phyloP scores from a whole-genome alignment of 148 eudicot genomes.

The Bassia scoparia region DNA sequence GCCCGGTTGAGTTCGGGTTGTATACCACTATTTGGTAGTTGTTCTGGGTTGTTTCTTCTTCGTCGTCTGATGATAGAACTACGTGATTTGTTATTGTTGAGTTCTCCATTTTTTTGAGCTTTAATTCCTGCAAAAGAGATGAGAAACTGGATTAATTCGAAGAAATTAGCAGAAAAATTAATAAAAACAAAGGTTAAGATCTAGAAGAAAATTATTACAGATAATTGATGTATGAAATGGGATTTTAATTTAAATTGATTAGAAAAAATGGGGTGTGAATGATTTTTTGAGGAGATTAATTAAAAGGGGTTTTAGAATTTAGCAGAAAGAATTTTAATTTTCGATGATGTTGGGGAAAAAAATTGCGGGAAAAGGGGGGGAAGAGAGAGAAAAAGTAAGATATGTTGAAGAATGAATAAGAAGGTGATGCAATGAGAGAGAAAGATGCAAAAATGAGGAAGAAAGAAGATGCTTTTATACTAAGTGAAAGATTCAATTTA shows the following conservation, averaged over 20 bases:
- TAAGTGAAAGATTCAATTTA: neutral
- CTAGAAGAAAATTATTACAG: neutral
- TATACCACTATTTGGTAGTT: constrained; percentile 58
- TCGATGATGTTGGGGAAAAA: neutral
- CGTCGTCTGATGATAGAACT: constrained; percentile 35
- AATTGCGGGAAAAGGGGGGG: constrained; percentile 9
- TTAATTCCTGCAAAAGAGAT: neutral
- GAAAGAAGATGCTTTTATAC: neutral
- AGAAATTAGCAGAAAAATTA: neutral
- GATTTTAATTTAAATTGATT: neutral
- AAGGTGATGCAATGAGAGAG: constrained; percentile 4
- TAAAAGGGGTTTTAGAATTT: neutral
- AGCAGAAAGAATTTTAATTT: neutral
- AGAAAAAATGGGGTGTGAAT: neutral
- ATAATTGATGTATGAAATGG: neutral
- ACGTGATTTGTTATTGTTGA: constrained; percentile 18
- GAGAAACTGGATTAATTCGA: neutral
- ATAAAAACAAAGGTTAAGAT: neutral
- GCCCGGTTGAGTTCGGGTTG: constrained; percentile 28
- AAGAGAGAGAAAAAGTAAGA: neutral
- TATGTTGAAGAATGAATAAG: neutral
- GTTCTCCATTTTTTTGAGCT: neutral
- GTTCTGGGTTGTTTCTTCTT: constrained; percentile 35
- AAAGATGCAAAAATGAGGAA: neutral
- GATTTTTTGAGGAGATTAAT: neutral